Evolutionary conservation across 2,329 filamentous ascomycete genomes (phyloP), one percentile per base, ranked within the genome.

Genomic region (Decorospora gaudefroyi): DNA sequence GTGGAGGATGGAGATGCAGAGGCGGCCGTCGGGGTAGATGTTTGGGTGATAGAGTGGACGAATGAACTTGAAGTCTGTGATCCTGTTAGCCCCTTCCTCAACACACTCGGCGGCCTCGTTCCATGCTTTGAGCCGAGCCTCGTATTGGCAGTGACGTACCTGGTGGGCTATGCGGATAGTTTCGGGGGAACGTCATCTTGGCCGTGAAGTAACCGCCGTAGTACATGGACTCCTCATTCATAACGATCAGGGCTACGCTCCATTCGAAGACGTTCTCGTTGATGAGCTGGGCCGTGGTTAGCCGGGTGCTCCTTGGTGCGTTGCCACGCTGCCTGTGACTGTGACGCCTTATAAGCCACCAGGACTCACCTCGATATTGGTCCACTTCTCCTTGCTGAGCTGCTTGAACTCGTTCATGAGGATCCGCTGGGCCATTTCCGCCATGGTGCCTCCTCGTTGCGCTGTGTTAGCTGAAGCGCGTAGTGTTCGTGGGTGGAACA

Each of bases 1-100:
- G 72, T 99, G 92, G 8, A 99, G 83, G 62, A 99, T 99, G 31
- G 91, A 96, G 68, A 99, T 97, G 76, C 93, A 97, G 30, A 97
- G 81, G 57, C 86, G 86, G 61, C 92, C 92, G 69, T 96, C 88
- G 4, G 83, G 74, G 74, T 97, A 97, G 64, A 99, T 85, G 70
- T 99, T 99, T 3, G 92, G 92, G 70, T 99, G 92, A 74, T 84
- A 90, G 51, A 97, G 85, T 11, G 87, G 84, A 22, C 79, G 80
- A 12, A 83, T 69, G 74, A 99, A 97, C 53, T 86, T 85, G 77
- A 99, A 97, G 42, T 86, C 87, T 78, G 55, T 7, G 2, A 19
- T 6, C 8, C 8, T 18, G 31, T 61, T 43, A 61, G 50, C 39
- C 17, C 26, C 10, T 28, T 11, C 22, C 8, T 18, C 22, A n/a